Evolutionary conservation across 1,284 basidiomycete species (phyloP), one percentile per base, ranked within the genome.

Genomic region (Puccinia coronata): DNA sequence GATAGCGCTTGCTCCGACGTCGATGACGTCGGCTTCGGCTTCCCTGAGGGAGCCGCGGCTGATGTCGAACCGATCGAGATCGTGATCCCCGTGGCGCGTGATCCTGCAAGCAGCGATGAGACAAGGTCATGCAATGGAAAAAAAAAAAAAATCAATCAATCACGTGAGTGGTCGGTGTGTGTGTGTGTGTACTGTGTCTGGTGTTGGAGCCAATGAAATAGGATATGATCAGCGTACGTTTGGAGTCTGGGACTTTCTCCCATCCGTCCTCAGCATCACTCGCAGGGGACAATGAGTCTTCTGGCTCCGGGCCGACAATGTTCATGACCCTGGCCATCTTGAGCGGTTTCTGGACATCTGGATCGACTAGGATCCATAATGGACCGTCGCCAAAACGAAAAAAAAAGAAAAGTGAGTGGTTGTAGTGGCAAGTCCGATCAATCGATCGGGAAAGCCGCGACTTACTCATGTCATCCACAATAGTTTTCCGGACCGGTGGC

Each of bases 391-490:
- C 20, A 73, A 73, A n/a, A 14, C 14, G 16, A 28, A 69, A 34
- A 2, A 31, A 25, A 14, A 9, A 34, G 25, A 51, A 47, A 18
- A 69, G 41, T 51, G n/a, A n/a, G 14, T 2, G 12, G 5, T 49
- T 2, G 2, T n/a, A 69, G 4, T 2, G 23, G 0, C n/a, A 1
- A 3, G 12, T 51, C 39, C 41, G 12, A 69, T 31, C 36, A n/a
- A n/a, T n/a, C n/a, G n/a, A n/a, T n/a, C n/a, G n/a, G 4, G 34
- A 53, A 25, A 36, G 4, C 20, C 12, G 55, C 18, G 39, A 63
- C 63, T 51, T 39, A 78, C 77, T 57, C 77, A 80, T 80, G 57
- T 80, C 77, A 71, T 80, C 77, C 41, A 80, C 77, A 20, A 70
- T 71, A 12, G 77, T 80, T 51, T 80, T 80, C 9, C 65, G 77